Evolutionary conservation across 345 rosid species (phyloP).

Genomic region (Gossypium bickii): DNA sequence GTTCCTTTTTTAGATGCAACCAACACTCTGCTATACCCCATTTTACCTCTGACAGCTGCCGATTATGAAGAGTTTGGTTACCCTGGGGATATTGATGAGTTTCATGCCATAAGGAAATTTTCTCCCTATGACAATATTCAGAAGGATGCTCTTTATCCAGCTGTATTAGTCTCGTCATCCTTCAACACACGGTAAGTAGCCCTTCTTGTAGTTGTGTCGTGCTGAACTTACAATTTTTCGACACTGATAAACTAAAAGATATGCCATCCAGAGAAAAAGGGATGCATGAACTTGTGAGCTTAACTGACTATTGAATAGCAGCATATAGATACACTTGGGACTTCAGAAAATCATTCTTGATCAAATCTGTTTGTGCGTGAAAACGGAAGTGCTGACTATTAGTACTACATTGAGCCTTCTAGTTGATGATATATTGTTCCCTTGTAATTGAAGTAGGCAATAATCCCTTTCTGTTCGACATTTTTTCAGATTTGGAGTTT

Average conservation of each 20-base stretch:
- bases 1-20: conserved; percentile 92
- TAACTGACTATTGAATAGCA: not conserved
- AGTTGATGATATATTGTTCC: not conserved
- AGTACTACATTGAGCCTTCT: not conserved
- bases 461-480: not conserved
- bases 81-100: conserved; percentile 74
- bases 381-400: not conserved
- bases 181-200: conserved; percentile 66
- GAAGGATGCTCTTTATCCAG: conserved; percentile 68
- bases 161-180: conserved; percentile 75
- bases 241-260: not conserved
- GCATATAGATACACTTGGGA: not conserved
- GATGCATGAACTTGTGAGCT: not conserved
- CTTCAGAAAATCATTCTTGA: not conserved
- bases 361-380: too few species aligned
- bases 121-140: conserved; percentile 88
- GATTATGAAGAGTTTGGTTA: conserved; percentile 94
- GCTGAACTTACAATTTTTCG: not conserved
- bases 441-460: conserved; percentile 1
- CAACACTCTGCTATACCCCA: conserved; percentile 72
- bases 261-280: not conserved
- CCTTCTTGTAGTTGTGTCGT: not conserved
- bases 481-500: conserved; percentile 71
- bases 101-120: conserved; percentile 63
- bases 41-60: conserved; percentile 65